Percentiles rank a stretch among this genome's conserved stretches.
phyloP scores from a whole-genome alignment of 2,329 filamentous ascomycete genomes.

The Fusarium sacchari region DNA sequence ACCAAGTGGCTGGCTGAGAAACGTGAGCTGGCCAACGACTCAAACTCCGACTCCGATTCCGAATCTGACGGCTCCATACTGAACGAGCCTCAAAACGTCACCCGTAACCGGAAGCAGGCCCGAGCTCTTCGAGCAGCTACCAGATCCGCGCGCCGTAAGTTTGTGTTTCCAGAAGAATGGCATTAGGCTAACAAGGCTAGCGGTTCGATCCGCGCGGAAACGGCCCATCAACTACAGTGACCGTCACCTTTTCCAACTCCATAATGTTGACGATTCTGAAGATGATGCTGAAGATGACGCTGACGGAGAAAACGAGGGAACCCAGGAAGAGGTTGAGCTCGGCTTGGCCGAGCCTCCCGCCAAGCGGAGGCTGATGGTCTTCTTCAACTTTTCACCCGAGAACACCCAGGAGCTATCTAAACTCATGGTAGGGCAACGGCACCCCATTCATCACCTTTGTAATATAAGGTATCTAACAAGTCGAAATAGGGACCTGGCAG shows the following conservation, averaged over 20 bases:
- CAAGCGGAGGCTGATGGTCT: neutral
- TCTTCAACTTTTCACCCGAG: neutral
- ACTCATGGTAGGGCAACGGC: neutral
- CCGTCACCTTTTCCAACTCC: neutral
- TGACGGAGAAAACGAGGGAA: neutral
- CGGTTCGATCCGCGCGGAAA: neutral
- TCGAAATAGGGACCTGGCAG: accelerated
- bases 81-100: neutral
- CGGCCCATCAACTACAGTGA: neutral
- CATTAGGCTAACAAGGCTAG: neutral
- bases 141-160: neutral
- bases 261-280: neutral
- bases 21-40: neutral
- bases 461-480: neutral
- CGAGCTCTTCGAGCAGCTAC: neutral
- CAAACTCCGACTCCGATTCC: accelerated
- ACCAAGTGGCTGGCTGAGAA: neutral
- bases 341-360: neutral
- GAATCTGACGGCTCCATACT: neutral
- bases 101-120: neutral
- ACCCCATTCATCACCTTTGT: too few relatives aligned
- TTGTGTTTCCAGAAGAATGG: neutral
- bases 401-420: neutral
- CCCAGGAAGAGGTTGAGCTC: neutral
- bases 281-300: neutral